Percentiles rank a stretch among this genome's conserved stretches.
Conservation (phyloP, 345 rosid species). For the Moricandia arvensis region DNA sequence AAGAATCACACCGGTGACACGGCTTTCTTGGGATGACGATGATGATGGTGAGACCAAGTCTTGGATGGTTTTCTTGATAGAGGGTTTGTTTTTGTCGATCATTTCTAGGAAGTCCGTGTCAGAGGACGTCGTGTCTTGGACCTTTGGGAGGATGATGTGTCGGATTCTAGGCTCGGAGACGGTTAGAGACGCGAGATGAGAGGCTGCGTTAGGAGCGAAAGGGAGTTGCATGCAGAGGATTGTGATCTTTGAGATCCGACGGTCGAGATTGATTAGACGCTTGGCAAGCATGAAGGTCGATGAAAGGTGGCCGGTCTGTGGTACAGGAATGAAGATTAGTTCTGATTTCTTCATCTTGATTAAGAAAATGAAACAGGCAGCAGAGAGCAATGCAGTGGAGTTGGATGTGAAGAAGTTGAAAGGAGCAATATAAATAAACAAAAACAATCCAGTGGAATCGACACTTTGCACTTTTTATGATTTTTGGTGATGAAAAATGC, state of each 20-base stretch:
- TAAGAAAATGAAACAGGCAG: too few species aligned
- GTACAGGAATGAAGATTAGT: constrained; percentile 29
- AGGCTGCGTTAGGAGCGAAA: constrained; percentile 33
- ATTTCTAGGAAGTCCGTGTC: background rate
- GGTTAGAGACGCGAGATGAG: constrained; percentile 20
- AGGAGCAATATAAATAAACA: too few species aligned
- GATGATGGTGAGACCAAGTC: constrained; percentile 18
- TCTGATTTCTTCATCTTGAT: constrained; percentile 26
- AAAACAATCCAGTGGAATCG: too few species aligned
- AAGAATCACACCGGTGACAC: constrained; percentile 43
- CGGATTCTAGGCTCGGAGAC: constrained; percentile 21
- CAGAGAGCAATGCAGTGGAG: too few species aligned
- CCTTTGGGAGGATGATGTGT: constrained; percentile 31
- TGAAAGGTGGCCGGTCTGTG: constrained; percentile 45
- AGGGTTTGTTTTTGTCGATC: constrained; percentile 10
- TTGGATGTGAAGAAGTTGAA: background rate
- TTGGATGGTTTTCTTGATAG: constrained; percentile 14
- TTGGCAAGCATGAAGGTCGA: constrained; percentile 49
- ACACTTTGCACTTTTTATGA: too few species aligned
- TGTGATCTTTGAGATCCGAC: constrained; percentile 25
- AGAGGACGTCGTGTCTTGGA: constrained; percentile 23
- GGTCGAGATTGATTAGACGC: constrained; percentile 36
- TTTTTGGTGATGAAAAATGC: too few species aligned
- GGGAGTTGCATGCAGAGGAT: constrained; percentile 36
- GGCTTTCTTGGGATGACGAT: background rate